These are phyloP conservation scores for Neoascochyta sp. DNA, from an alignment of 2,329 filamentous ascomycete genomes.

Conservation along the genomic window DNA sequence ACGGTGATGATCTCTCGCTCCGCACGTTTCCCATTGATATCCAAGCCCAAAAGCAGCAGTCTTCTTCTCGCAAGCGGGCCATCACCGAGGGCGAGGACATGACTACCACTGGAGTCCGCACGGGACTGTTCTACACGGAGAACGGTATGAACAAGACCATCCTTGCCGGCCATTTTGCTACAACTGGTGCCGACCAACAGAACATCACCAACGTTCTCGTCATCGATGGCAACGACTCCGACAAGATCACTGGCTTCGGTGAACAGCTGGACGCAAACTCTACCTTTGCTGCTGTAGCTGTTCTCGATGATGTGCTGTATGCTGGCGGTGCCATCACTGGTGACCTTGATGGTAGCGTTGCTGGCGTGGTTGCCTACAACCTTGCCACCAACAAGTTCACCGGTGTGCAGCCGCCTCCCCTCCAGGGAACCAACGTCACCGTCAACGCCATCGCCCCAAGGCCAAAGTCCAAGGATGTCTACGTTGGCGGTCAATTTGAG, in stretches of 20 bases:
- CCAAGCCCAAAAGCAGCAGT: slow-evolving; percentile 24
- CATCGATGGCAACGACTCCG: slow-evolving; percentile 69
- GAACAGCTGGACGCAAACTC: slow-evolving; percentile 66
- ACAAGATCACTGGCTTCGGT: slow-evolving; percentile 66
- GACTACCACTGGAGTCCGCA: slow-evolving; percentile 64
- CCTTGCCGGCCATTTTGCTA: slow-evolving; percentile 80
- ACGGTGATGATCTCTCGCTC: slow-evolving; percentile 29
- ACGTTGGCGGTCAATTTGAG: slow-evolving; percentile 81
- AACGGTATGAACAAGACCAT: slow-evolving; percentile 76
- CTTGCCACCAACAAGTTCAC: slow-evolving; percentile 61
- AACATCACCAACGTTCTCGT: slow-evolving; percentile 76
- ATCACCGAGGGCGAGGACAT: slow-evolving; percentile 43
- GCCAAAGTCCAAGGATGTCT: slow-evolving; percentile 69
- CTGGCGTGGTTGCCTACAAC: slow-evolving; percentile 77
- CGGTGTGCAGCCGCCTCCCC: slow-evolving; percentile 67
- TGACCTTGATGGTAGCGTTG: slow-evolving; percentile 59
- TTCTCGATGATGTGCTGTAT: slow-evolving; percentile 57
- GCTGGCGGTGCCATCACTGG: slow-evolving; percentile 80
- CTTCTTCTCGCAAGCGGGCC: slow-evolving; percentile 41
- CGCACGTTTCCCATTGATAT: slow-evolving; percentile 45
- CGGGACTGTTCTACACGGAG: slow-evolving; percentile 72
- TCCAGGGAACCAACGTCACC: slow-evolving; percentile 65
- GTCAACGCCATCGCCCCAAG: slow-evolving; percentile 75
- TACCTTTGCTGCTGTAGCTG: slow-evolving; percentile 66
- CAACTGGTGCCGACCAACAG: slow-evolving; percentile 64